These are phyloP conservation scores for Ascosphaera acerosa DNA, from an alignment of 2,329 filamentous ascomycete genomes.

Conservation along the genomic window DNA sequence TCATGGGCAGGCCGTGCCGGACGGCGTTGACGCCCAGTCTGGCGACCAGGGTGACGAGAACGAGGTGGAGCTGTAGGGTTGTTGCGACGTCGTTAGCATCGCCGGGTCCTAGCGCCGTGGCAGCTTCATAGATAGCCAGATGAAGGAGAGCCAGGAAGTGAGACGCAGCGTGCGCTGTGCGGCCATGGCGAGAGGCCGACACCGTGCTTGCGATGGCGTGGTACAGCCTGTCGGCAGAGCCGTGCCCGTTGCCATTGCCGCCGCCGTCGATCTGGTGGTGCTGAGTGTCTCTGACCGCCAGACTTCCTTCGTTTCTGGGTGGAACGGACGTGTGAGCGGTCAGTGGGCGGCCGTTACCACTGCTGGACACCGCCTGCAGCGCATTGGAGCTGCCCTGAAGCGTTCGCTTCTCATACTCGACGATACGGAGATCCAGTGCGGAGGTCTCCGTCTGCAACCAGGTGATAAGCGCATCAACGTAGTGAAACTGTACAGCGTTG, in stretches of 20 bases:
- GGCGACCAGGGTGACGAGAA: conserved; percentile 48
- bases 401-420: conserved; percentile 24
- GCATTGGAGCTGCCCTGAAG: conserved; percentile 12
- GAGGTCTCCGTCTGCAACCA: conserved; percentile 70
- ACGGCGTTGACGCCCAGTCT: conserved; percentile 62
- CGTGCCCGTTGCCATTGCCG: conserved; percentile 5
- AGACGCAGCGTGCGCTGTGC: conserved; percentile 25
- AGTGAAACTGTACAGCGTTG: conserved; percentile 55
- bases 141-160: conserved; percentile 64
- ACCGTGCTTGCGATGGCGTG: conserved; percentile 44
- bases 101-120: neutral
- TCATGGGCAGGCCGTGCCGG: conserved; percentile 61
- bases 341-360: neutral
- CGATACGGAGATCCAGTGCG: conserved; percentile 35
- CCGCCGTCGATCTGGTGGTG: no score
- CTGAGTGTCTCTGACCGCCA: conserved; percentile 19
- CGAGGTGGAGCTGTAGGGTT: conserved; percentile 48
- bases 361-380: neutral
- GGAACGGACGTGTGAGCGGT: neutral
- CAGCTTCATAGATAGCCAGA: conserved; percentile 64
- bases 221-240: conserved; percentile 17
- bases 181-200: conserved; percentile 32
- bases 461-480: conserved; percentile 55
- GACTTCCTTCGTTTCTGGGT: neutral
- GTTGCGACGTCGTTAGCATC: conserved; percentile 42